Base-by-base conservation (phyloP, 306 rosid genomes). In the Citrullus amarus region DNA sequence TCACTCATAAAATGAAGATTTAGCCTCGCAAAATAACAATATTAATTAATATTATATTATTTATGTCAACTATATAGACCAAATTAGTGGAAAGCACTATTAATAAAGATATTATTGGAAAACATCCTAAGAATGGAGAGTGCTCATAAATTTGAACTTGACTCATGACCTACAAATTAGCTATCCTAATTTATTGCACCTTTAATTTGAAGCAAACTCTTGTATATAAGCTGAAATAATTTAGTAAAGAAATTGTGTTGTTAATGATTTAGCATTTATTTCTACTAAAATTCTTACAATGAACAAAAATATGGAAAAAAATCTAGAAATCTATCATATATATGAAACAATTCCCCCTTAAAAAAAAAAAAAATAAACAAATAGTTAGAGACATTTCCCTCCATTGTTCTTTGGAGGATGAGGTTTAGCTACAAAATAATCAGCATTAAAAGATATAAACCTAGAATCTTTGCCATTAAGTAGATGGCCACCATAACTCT, bases 331-430 rank as follows among this genome's bases (percentile, higher is more conserved):
- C 11, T 68, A 68, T 41, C 17, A 5, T 13, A 13, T 9, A 5
- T 13, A 13, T 9, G 17, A 68, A 68, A 43, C 74, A 67, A n/a
- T 10, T 67, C 3, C 20, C 3, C 39, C 74, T 43, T 32, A 2
- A 32, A 32, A 32, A 10, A n/a, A 17, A 43, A 34, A 10, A n/a
- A 17, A 43, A 34, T 9, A 32, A 63, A 32, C 1, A 67, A 67
- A 67, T 17, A 20, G 55, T 38, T 17, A 67, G 51, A 67, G 53
- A 38, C 16, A 17, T 6, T 38, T 69, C 12, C 75, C 56, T 60
- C 80, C 66, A 53, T 78, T 78, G 4, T 78, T 78, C 59, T 43
- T 78, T 25, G 80, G 80, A 62, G 80, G 80, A 50, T 78, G 80
- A 46, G 80, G 69, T 62, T 50, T 78, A 44, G 80, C 46, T 2